These are phyloP conservation scores for Tillandsia fasciculata DNA, from an alignment of 176 grass and related monocot genomes.

Conservation along the genomic window DNA sequence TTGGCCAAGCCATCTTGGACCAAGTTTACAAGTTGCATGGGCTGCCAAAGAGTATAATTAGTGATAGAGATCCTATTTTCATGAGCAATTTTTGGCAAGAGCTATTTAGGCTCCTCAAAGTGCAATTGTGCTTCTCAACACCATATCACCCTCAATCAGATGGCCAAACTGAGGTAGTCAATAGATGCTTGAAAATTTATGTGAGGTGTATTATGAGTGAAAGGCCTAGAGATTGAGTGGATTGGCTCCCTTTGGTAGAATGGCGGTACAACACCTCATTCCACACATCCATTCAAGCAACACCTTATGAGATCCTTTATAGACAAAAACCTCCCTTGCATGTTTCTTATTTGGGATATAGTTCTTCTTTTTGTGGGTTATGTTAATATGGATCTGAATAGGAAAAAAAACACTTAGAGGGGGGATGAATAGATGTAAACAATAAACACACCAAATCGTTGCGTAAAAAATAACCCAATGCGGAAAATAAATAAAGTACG, in stretches of 20 bases:
- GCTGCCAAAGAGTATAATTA: not conserved
- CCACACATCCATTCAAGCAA: not conserved
- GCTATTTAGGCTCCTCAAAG: not conserved
- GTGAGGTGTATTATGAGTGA: not conserved
- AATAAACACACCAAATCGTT: no score
- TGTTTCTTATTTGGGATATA: not conserved
- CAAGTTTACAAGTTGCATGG: not conserved
- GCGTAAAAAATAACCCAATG: no score
- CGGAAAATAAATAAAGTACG: no score
- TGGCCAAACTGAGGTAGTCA: not conserved
- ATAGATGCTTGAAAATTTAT: not conserved
- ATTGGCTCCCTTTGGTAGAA: not conserved
- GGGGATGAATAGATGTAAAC: no score
- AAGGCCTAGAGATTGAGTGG: not conserved
- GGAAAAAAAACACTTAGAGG: no score
- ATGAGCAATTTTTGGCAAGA: not conserved
- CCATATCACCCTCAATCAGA: not conserved
- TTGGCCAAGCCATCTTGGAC: not conserved
- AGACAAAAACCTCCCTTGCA: not conserved
- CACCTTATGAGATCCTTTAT: constrained; percentile 4
- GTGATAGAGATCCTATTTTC: not conserved
- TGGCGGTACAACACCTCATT: constrained; percentile 11
- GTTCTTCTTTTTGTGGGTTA: not conserved
- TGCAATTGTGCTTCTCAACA: not conserved
- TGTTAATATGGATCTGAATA: no score